These are phyloP conservation scores for Kokia cookei DNA, from an alignment of 441 rosid species.

Conservation along the genomic window DNA sequence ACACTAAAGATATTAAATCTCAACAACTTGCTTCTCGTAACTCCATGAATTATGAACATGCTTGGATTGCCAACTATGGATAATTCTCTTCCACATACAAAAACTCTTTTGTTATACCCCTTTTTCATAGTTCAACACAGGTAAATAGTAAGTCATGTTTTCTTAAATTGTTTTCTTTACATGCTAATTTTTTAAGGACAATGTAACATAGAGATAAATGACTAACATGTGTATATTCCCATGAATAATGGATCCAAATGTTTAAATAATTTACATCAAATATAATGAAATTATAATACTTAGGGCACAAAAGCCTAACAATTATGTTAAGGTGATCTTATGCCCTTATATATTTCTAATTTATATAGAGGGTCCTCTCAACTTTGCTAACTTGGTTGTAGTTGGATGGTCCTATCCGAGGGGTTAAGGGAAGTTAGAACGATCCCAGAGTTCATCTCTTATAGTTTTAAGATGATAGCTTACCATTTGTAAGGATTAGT, in stretches of 20 bases:
- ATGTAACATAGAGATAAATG: not conserved
- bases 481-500: no score
- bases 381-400: no score
- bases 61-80: not conserved
- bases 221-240: not conserved
- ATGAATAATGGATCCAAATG: not conserved
- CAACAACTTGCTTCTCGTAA: not conserved
- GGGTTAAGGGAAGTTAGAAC: no score
- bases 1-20: no score
- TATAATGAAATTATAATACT: not conserved
- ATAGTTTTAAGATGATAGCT: no score
- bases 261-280: not conserved
- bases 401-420: no score
- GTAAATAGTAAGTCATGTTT: not conserved
- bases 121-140: not conserved
- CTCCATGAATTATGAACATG: not conserved
- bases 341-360: no score
- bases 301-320: no score
- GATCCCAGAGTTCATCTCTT: no score
- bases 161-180: not conserved
- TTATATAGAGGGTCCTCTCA: no score
- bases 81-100: not conserved
- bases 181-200: not conserved
- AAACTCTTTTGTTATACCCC: not conserved
- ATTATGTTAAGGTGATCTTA: no score